Evolutionary conservation across 345 rosid species (phyloP), one percentile per base, ranked within the genome.

Genomic region (Noccaea bulbosa): DNA sequence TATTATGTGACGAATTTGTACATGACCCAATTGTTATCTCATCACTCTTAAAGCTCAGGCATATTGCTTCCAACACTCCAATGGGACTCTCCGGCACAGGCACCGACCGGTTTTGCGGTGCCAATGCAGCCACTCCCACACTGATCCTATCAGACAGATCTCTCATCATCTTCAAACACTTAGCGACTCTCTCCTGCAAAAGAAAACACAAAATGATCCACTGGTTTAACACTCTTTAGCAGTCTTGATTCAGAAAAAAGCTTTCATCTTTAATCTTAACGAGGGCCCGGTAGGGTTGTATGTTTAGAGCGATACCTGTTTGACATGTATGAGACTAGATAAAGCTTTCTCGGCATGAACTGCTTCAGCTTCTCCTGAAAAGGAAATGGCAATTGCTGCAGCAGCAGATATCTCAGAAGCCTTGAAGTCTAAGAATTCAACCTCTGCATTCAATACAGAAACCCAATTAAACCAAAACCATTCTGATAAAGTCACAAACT

Each of bases 351-450:
- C 71, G 8, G 62, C 64, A 61, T 82, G 81, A 77, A 77, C 30
- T 67, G 49, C 70, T 70, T 63, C 45, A 77, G 30, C 41, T 71
- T 77, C 84, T 69, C 64, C 71, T 62, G 76, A 81, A 62, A 80
- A 71, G 75, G 86, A 77, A 71, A 81, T 86, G 75, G 80, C 78
- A 30, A 87, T 60, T 51, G 90, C 86, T 22, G 82, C 90, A 14
- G 92, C 92, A 35, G 92, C 96, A 47, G 92, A 86, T 63, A 87
- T 79, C 79, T 89, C 96, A 75, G 92, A 87, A 61, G 96, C 87
- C 70, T 71, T 85, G 76, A 83, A 89, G 70, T 87, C 90, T 79
- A 87, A 80, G 84, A 89, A 87, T 77, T 87, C 88, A 85, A 83
- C 79, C 17, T 80, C 96, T 89, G 86, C 86, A 87, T 85, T 83